phyloP scores from a whole-genome alignment of 305 asterid species.

The Fraxinus paxiana region DNA sequence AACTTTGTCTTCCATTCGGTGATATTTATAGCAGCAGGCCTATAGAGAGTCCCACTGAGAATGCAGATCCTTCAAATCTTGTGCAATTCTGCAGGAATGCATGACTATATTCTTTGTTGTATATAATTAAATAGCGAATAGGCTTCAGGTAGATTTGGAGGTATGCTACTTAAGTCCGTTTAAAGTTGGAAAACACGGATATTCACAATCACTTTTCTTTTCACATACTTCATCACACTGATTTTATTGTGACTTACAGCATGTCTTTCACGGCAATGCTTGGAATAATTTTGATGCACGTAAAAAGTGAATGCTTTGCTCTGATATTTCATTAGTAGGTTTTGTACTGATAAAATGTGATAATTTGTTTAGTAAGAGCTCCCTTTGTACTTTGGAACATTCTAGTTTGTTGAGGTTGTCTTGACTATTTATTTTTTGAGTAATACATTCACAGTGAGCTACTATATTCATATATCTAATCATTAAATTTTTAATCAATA shows the following conservation, averaged over 20 bases:
- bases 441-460: neutral
- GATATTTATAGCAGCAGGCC: constrained; percentile 45
- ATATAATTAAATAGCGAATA: constrained; percentile 25
- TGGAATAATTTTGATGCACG: neutral
- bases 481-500: neutral
- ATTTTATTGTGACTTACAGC: neutral
- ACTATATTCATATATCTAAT: neutral
- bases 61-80: constrained; percentile 39
- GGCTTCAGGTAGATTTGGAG: constrained; percentile 20
- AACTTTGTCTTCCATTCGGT: constrained; percentile 69
- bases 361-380: neutral
- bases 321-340: neutral
- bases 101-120: constrained; percentile 51
- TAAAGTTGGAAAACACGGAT: neutral
- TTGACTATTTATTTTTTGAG: neutral
- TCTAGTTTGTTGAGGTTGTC: neutral
- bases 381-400: neutral
- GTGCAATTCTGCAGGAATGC: constrained; percentile 36
- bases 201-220: neutral
- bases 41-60: constrained; percentile 24
- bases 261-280: neutral
- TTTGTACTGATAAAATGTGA: neutral
- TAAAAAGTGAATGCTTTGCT: neutral
- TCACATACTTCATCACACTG: neutral
- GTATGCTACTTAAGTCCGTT: neutral